Conservation (phyloP, 177 flowering plant species). For the Telopea speciosissima region DNA sequence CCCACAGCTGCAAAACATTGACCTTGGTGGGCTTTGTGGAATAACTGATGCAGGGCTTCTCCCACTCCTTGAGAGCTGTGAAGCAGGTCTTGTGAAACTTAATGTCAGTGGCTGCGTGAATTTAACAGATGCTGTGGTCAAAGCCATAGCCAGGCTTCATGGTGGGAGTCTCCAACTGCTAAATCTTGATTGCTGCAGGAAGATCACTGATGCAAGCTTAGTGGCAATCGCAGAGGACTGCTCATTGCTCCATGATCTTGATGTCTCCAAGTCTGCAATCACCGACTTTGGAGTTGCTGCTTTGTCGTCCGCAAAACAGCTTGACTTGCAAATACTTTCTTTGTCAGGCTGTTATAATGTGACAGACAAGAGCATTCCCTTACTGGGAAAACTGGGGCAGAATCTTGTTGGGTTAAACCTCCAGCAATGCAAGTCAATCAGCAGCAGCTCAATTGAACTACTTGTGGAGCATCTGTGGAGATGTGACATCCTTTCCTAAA, state of each 20-base stretch:
- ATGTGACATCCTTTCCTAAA: constrained; percentile 73
- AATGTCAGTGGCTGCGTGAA: constrained; percentile 62
- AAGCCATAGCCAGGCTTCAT: constrained; percentile 42
- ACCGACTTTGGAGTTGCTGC: constrained; percentile 60
- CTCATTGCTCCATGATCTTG: constrained; percentile 56
- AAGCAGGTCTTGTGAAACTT: constrained; percentile 58
- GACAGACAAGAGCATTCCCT: constrained; percentile 48
- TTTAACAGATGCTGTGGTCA: constrained; percentile 53
- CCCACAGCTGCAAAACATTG: constrained; percentile 59
- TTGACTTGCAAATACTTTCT: constrained; percentile 58
- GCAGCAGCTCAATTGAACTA: constrained; percentile 35
- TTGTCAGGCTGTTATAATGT: constrained; percentile 61
- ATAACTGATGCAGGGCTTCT: constrained; percentile 71
- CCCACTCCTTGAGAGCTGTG: constrained; percentile 40
- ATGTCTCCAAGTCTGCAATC: constrained; percentile 58
- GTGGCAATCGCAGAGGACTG: constrained; percentile 57
- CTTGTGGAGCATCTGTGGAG: constrained; percentile 62
- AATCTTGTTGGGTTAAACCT: constrained; percentile 72
- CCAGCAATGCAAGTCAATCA: constrained; percentile 63
- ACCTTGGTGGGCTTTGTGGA: constrained; percentile 58
- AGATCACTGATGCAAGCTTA: constrained; percentile 62
- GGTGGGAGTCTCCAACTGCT: constrained; percentile 64
- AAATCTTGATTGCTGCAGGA: constrained; percentile 66
- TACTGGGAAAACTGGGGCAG: constrained; percentile 42
- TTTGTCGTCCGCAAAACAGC: constrained; percentile 40